Conservation (phyloP, 1,284 basidiomycete genomes). For the Golubevia pallescens region DNA sequence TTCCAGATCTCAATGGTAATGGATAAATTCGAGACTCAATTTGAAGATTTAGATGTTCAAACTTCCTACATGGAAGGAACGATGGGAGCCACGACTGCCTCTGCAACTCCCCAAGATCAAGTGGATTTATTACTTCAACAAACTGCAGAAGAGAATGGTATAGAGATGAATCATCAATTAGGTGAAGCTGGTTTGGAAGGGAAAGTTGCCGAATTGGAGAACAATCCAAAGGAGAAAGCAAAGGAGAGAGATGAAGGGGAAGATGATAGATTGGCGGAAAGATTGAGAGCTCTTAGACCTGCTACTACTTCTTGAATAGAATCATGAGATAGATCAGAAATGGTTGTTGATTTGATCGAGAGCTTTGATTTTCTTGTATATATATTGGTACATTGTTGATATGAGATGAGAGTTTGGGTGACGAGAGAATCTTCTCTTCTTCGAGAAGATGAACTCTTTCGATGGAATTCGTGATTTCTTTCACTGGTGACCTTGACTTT, state of each 20-base stretch:
- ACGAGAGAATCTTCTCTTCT: too few species aligned
- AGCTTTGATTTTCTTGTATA: too few species aligned
- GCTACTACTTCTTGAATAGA: not conserved
- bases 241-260: not conserved
- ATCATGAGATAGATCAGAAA: too few species aligned
- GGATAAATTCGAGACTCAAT: conserved; percentile 87
- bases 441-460: too few species aligned
- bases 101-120: not conserved
- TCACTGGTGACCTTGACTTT: too few species aligned
- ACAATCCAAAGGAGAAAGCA: not conserved
- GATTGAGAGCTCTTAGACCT: not conserved
- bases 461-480: too few species aligned
- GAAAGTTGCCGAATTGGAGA: not conserved
- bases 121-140: not conserved
- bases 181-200: not conserved
- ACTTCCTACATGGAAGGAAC: not conserved
- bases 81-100: not conserved
- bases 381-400: too few species aligned
- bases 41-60: conserved; percentile 4
- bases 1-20: conserved; percentile 92
- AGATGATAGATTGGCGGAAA: conserved; percentile 1
- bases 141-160: not conserved
- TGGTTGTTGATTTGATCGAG: too few species aligned
- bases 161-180: not conserved
- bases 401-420: too few species aligned